A percentile compares a stretch with the other conserved stretches of the same genome.
These are phyloP conservation scores for Lagenidium giganteum DNA, from an alignment of 352 stramenopile genomes.

Conservation along the genomic window DNA sequence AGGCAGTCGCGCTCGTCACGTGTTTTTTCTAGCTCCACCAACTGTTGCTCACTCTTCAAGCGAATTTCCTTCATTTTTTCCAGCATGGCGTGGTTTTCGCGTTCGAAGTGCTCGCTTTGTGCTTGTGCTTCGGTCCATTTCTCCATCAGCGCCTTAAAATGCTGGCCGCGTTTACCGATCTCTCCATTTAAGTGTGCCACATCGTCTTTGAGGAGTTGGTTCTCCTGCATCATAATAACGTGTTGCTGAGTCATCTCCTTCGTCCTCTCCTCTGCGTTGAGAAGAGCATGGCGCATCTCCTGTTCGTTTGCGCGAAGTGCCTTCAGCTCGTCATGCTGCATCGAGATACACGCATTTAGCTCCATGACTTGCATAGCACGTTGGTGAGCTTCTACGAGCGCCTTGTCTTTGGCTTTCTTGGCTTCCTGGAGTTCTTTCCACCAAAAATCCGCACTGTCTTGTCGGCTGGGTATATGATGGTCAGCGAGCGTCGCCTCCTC, in stretches of 20 bases:
- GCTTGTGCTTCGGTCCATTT: conserved; percentile 69
- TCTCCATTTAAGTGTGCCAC: conserved; percentile 38
- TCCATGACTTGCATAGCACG: conserved; percentile 61
- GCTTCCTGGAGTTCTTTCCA: conserved; percentile 56
- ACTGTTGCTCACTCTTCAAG: conserved; percentile 26
- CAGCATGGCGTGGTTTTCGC: conserved; percentile 42
- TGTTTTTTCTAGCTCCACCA: conserved; percentile 32
- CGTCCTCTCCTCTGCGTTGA: conserved; percentile 33
- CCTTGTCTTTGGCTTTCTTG: conserved; percentile 48
- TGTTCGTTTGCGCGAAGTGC: conserved; percentile 32
- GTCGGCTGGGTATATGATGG: too few species aligned
- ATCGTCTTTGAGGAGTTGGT: conserved; percentile 46
- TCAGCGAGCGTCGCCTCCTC: too few species aligned
- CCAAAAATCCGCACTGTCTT: conserved; percentile 32
- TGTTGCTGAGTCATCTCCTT: conserved; percentile 45
- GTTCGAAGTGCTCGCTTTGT: conserved; percentile 48
- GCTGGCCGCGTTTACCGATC: conserved; percentile 47
- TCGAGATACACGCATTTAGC: conserved; percentile 66
- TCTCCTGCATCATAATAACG: conserved; percentile 48
- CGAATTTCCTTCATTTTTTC: conserved; percentile 49
- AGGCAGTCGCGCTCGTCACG: conserved; percentile 57
- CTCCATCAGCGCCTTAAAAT: conserved; percentile 65
- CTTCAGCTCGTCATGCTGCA: conserved; percentile 70
- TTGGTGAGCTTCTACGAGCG: conserved; percentile 45
- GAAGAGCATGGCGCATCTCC: conserved; percentile 29